A percentile compares a stretch with the other conserved stretches of the same genome.
Evolutionary conservation across 2,329 filamentous ascomycete genomes (phyloP).

Genomic region (Exophiala spinifera): DNA sequence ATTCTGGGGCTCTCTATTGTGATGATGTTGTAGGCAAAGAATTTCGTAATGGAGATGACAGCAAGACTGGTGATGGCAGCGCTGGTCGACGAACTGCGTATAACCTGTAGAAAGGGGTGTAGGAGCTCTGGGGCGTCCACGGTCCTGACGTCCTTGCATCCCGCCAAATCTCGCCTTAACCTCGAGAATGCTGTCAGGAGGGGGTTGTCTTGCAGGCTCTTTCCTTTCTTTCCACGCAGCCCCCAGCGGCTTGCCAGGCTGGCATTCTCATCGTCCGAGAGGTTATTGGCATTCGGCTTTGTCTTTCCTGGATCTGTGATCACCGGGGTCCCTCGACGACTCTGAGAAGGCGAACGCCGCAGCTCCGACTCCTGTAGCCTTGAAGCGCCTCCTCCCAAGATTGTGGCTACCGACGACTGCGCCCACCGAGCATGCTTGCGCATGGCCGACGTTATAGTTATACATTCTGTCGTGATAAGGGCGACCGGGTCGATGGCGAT

Average conservation of each 20-base stretch:
- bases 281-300: conserved; percentile 22
- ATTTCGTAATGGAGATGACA: conserved; percentile 89
- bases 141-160: conserved; percentile 80
- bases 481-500: conserved; percentile 89
- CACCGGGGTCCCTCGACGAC: conserved; percentile 10
- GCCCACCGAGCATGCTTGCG: conserved; percentile 96
- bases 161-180: conserved; percentile 80
- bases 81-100: conserved; percentile 91
- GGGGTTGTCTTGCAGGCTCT: conserved; percentile 96
- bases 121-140: conserved; percentile 89
- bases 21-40: conserved; percentile 92
- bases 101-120: conserved; percentile 92
- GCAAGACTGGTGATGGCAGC: conserved; percentile 95
- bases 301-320: conserved; percentile 18
- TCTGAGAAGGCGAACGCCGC: conserved; percentile 34
- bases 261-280: conserved; percentile 41
- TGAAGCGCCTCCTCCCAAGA: conserved; percentile 69
- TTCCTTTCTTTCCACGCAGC: conserved; percentile 87
- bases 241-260: conserved; percentile 82
- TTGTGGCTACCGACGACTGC: conserved; percentile 92
- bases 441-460: conserved; percentile 96
- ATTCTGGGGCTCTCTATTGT: conserved; percentile 80
- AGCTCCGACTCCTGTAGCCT: conserved; percentile 45
- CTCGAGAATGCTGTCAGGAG: conserved; percentile 93
- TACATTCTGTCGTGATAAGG: conserved; percentile 96